Evolutionary conservation across 306 rosid genomes (phyloP).

Genomic region (Vicia villosa): DNA sequence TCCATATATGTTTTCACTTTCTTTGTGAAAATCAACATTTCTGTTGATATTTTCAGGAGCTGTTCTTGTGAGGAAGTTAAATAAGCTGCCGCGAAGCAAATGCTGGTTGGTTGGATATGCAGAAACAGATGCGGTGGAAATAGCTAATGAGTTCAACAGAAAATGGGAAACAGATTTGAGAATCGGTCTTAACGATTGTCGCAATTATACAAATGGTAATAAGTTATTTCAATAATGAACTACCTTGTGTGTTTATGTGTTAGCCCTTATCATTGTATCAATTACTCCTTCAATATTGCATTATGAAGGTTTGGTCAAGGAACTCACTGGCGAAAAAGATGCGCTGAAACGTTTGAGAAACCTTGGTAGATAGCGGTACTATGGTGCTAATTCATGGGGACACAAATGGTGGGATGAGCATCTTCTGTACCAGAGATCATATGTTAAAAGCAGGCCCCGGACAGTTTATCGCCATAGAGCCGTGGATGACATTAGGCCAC

Average conservation of each 20-base stretch:
- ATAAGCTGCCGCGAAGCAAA: slow-evolving; percentile 62
- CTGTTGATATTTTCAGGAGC: slow-evolving; percentile 49
- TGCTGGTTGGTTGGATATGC: slow-evolving; percentile 88
- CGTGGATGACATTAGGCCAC: no score
- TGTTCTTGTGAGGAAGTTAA: slow-evolving; percentile 65
- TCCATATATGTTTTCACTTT: background rate
- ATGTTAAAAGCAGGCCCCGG: no score
- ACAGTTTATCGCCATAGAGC: no score
- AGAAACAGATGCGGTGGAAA: slow-evolving; percentile 46
- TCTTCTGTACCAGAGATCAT: no score
- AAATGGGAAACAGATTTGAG: slow-evolving; percentile 65
- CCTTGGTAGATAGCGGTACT: slow-evolving; percentile 29
- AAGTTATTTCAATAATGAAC: slow-evolving; percentile 3
- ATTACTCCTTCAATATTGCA: slow-evolving; percentile 5
- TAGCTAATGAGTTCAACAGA: slow-evolving; percentile 64
- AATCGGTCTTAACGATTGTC: slow-evolving; percentile 79
- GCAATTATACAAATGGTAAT: slow-evolving; percentile 81
- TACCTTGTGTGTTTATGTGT: no score
- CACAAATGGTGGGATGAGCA: no score
- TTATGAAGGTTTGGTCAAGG: slow-evolving; percentile 66
- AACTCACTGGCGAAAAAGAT: slow-evolving; percentile 66
- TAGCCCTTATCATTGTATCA: background rate
- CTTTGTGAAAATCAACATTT: background rate
- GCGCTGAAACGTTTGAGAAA: slow-evolving; percentile 66
- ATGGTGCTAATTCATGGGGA: no score